Evolutionary conservation across 225 moss, liverwort and hornwort genomes (phyloP).

Genomic region (Pseudisothecium myosuroides): DNA sequence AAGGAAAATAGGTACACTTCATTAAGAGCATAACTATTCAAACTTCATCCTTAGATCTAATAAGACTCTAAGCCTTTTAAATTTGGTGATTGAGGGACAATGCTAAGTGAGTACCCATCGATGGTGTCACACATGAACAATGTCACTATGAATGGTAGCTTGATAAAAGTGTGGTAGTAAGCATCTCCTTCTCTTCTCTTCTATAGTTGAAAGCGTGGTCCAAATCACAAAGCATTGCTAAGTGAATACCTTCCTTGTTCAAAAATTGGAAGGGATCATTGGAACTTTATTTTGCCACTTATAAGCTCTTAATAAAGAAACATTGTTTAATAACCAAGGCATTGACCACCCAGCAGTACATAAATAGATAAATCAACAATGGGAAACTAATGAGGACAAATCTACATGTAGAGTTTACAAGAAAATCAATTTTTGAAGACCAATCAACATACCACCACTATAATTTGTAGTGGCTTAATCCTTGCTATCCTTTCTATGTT

Average conservation of each 20-base stretch:
- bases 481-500: not conserved
- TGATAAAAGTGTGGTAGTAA: not conserved
- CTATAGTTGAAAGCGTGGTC: not conserved
- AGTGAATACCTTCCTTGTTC: not conserved
- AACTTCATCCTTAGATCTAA: not conserved
- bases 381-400: not conserved
- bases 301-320: not conserved
- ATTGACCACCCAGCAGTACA: not conserved
- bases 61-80: not conserved
- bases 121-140: slow-evolving; percentile 2
- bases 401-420: not conserved
- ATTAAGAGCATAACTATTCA: not conserved
- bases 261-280: not conserved
- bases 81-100: not conserved
- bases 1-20: not conserved
- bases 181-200: not conserved
- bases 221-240: not conserved
- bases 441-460: not conserved
- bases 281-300: not conserved
- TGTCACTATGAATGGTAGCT: not conserved
- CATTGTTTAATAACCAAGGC: not conserved
- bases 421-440: not conserved
- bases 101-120: slow-evolving; percentile 7
- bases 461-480: not conserved
- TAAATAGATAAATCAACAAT: not conserved